Base-by-base conservation (phyloP, 2,329 filamentous ascomycete species). In the Setomelanomma holmii region DNA sequence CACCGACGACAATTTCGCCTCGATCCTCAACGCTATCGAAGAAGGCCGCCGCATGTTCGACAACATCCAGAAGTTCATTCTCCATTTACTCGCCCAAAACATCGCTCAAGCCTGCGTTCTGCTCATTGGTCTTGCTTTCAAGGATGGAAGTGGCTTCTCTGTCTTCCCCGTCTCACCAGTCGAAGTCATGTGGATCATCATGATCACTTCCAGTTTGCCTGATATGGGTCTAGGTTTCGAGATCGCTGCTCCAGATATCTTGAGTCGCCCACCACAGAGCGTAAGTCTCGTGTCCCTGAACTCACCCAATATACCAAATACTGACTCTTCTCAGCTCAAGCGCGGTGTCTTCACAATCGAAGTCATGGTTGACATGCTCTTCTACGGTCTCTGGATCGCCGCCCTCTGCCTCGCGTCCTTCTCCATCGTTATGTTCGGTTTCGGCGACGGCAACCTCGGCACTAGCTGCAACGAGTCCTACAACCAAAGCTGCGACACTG, bases 31-130 rank as follows among this genome's bases (percentile, higher is more conserved):
- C 45, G 76, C 76, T 16, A 77, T 79, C 46, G 74, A 76, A 55
- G 76, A 79, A 59, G 77, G 77, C 6, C 75, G 77, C 22, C 71
- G 75, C 27, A 72, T 79, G 49, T 79, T 79, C 49, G 76, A 78
- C 69, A 80, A 80, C 53, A 78, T 79, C 36, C 75, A 79, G 51
- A 78, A 78, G 49, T 73, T 72, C 23, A 69, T 74, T 20, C 58
- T 72, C 4, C 70, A 73, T 49, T 51, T 66, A 39, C 61, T 73
- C 12, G 67, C 70, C 5, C 61, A 64, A 45, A 73, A 73, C 46
- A 67, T 73, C 16, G 71, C 68, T 12, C 68, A 74, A 51, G 71
- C 69, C 11, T 65, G 69, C 30, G 67, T 71, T 35, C 53, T 74
- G 45, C 63, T 73, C 24, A 67, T 71, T 17, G 70, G 71, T 53